Conservation (phyloP, 805 yeast species). For the Hanseniaspora lindneri region DNA sequence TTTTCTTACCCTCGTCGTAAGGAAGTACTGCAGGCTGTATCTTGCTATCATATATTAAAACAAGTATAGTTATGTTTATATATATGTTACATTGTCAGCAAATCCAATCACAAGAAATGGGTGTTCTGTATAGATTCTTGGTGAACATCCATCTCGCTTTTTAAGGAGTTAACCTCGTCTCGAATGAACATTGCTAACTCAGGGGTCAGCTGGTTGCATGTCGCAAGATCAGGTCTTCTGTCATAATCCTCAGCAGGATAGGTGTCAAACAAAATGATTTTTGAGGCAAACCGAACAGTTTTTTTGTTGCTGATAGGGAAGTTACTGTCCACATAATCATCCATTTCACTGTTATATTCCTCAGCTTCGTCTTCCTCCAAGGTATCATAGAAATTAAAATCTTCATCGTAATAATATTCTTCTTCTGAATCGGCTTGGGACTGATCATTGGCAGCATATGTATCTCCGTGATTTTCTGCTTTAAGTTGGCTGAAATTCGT, state of each 20-base stretch:
- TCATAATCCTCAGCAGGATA: constrained; percentile 76
- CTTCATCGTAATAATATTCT: neutral
- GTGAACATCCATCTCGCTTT: constrained; percentile 73
- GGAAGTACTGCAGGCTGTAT: neutral
- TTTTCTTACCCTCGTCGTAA: neutral
- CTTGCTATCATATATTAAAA: no score
- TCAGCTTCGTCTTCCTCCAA: neutral
- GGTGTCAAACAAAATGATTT: constrained; percentile 75
- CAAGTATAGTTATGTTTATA: neutral
- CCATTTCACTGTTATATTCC: constrained; percentile 1
- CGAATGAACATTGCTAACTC: constrained; percentile 72
- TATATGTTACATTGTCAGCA: neutral
- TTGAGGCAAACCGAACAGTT: constrained; percentile 57
- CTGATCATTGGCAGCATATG: no score
- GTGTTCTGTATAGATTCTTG: constrained; percentile 68
- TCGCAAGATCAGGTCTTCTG: constrained; percentile 82
- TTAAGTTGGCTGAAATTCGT: no score
- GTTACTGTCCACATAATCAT: constrained; percentile 8
- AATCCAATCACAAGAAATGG: constrained; percentile 49
- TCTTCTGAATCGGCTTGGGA: neutral
- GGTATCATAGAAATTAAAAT: constrained; percentile 10
- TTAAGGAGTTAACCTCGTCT: constrained; percentile 70
- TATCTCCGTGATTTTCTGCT: no score
- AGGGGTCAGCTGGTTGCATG: constrained; percentile 86
- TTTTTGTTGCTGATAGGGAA: constrained; percentile 7